phyloP scores from a whole-genome alignment of 1,284 basidiomycete species.

The Tilletia setariae region DNA sequence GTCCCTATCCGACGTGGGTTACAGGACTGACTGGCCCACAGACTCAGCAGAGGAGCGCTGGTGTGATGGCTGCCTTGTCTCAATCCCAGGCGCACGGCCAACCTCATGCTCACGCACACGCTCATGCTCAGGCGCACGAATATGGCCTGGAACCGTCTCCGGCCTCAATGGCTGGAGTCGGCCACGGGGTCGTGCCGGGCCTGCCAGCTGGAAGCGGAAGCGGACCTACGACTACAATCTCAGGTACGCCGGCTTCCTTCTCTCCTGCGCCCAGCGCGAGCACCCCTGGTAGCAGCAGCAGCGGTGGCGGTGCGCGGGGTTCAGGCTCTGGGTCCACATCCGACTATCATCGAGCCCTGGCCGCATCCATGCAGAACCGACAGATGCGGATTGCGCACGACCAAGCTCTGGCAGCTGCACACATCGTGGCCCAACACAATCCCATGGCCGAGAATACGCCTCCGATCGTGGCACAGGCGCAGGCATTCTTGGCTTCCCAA shows the following conservation, averaged over 20 bases:
- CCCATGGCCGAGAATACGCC: background rate
- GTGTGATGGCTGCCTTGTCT: too few relatives aligned
- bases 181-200: background rate
- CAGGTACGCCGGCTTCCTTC: background rate
- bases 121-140: background rate
- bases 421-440: background rate
- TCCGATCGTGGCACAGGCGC: background rate
- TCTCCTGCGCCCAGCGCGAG: background rate
- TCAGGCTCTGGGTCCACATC: background rate
- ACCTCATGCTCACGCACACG: background rate
- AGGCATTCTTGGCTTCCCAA: background rate
- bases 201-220: background rate
- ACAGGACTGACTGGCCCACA: background rate
- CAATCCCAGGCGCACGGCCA: too few relatives aligned
- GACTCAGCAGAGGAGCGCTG: background rate
- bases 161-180: background rate
- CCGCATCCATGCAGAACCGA: slow-evolving; percentile 9
- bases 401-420: background rate
- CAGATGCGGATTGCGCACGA: background rate
- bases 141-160: slow-evolving; percentile 1
- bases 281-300: background rate
- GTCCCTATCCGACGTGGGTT: background rate
- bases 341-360: slow-evolving; percentile 1
- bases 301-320: background rate
- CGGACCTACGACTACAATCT: background rate